A percentile compares a stretch with the other conserved stretches of the same genome.
phyloP scores from a whole-genome alignment of 2,329 filamentous ascomycete species.

The Onygena corvina region DNA sequence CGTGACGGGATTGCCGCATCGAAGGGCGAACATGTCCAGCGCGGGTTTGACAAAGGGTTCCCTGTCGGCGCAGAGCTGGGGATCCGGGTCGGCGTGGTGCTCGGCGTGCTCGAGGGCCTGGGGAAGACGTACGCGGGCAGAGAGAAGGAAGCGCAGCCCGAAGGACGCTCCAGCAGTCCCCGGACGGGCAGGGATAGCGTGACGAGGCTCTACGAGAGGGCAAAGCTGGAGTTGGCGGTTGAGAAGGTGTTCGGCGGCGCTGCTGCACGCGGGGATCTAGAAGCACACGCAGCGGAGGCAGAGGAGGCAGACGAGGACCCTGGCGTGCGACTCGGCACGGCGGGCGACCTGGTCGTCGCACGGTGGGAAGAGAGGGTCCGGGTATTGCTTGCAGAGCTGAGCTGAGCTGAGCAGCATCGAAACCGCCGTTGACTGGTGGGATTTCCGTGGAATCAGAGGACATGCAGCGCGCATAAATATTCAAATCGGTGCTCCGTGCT shows the following conservation, averaged over 20 bases:
- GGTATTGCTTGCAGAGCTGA: constrained; percentile 41
- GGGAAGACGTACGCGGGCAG: constrained; percentile 23
- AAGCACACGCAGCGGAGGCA: background rate
- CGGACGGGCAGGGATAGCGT: constrained; percentile 19
- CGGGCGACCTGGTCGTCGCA: constrained; percentile 13
- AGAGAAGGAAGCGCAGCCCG: constrained; percentile 19
- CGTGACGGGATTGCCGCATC: constrained; percentile 70
- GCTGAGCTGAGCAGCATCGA: constrained; percentile 4
- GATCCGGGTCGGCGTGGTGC: constrained; percentile 56
- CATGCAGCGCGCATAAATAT: no score
- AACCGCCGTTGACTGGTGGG: no score
- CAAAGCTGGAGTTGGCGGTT: constrained; percentile 14
- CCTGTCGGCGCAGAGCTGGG: constrained; percentile 72
- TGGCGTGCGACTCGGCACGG: constrained; percentile 10
- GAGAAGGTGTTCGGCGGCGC: constrained; percentile 13
- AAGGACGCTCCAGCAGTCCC: no score
- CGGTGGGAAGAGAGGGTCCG: constrained; percentile 21
- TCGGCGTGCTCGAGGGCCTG: constrained; percentile 68
- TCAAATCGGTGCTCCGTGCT: no score
- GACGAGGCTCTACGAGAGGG: constrained; percentile 21
- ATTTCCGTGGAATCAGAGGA: no score
- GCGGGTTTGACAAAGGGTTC: constrained; percentile 86
- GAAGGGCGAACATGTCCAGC: constrained; percentile 66
- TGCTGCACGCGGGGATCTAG: background rate
- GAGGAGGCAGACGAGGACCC: constrained; percentile 6